Conservation (phyloP, 2,329 filamentous ascomycete species). For the Xylariaceae sp. region DNA sequence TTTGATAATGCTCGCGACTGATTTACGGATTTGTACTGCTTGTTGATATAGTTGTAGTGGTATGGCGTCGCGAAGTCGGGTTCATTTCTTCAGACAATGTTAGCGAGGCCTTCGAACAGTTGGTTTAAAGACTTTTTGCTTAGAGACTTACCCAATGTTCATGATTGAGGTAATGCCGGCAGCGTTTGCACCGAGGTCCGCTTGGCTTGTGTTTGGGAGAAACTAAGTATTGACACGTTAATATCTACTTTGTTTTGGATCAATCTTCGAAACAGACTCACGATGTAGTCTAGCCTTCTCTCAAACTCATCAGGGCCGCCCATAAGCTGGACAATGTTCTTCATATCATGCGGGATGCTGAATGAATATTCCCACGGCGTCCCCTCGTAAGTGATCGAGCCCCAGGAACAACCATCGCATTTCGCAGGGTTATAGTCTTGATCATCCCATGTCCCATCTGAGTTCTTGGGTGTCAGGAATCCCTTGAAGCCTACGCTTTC, state of each 20-base stretch:
- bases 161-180: slow-evolving; percentile 18
- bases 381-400: slow-evolving; percentile 58
- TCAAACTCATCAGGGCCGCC: slow-evolving; percentile 60
- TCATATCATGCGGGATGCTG: slow-evolving; percentile 65
- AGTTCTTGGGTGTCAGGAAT: slow-evolving; percentile 61
- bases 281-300: slow-evolving; percentile 49
- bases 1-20: slow-evolving; percentile 57
- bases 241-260: background rate
- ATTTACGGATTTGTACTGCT: slow-evolving; percentile 58
- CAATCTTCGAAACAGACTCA: background rate
- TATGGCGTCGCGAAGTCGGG: slow-evolving; percentile 63
- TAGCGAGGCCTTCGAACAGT: slow-evolving; percentile 21
- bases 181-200: slow-evolving; percentile 16
- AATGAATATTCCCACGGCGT: slow-evolving; percentile 52
- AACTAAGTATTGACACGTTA: slow-evolving; percentile 11
- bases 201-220: slow-evolving; percentile 20
- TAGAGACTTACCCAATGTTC: slow-evolving; percentile 15
- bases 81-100: slow-evolving; percentile 59
- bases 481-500: slow-evolving; percentile 57
- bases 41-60: slow-evolving; percentile 62
- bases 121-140: background rate
- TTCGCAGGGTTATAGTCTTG: slow-evolving; percentile 55
- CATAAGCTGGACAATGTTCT: slow-evolving; percentile 56
- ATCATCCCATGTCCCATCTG: slow-evolving; percentile 50
- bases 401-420: slow-evolving; percentile 59